A percentile compares a stretch with the other conserved stretches of the same genome.
Conservation (phyloP, 2,329 filamentous ascomycete species). For the Phoma sp. region DNA sequence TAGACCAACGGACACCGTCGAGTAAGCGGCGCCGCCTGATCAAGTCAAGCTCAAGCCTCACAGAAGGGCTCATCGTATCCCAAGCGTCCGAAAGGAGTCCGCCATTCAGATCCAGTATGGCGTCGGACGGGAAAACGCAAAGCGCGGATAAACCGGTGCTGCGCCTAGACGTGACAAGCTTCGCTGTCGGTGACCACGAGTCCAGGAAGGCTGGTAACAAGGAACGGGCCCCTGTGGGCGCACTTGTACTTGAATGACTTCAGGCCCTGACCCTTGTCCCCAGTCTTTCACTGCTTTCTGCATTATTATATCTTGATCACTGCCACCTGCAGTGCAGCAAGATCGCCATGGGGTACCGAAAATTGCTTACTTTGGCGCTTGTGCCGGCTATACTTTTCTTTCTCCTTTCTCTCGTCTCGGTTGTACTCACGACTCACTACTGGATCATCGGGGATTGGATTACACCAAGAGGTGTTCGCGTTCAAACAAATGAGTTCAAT, state of each 20-base stretch:
- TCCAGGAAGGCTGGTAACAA: slow-evolving; percentile 14
- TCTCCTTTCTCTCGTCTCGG: slow-evolving; percentile 36
- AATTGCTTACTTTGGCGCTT: slow-evolving; percentile 30
- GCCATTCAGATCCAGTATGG: slow-evolving; percentile 14
- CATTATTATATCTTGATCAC: slow-evolving; percentile 2
- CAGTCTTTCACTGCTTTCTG: slow-evolving; percentile 3
- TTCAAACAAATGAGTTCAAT: slow-evolving; percentile 23
- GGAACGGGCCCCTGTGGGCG: background rate
- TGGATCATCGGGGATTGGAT: slow-evolving; percentile 42
- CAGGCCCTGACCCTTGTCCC: slow-evolving; percentile 9
- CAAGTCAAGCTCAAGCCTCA: slow-evolving; percentile 13
- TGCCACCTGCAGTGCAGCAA: slow-evolving; percentile 12
- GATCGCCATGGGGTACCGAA: slow-evolving; percentile 27
- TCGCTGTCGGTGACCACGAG: slow-evolving; percentile 15
- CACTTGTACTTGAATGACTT: slow-evolving; percentile 14
- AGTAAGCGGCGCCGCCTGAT: slow-evolving; percentile 15
- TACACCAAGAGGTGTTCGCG: slow-evolving; percentile 25
- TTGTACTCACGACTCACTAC: slow-evolving; percentile 37
- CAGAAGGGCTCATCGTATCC: slow-evolving; percentile 5
- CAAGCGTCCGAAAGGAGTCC: slow-evolving; percentile 9
- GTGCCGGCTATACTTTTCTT: slow-evolving; percentile 33
- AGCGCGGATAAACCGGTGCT: slow-evolving; percentile 11
- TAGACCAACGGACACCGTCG: slow-evolving; percentile 12
- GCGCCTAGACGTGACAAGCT: slow-evolving; percentile 14
- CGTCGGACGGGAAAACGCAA: slow-evolving; percentile 12